Evolutionary conservation across 2,329 filamentous ascomycete species (phyloP).

Genomic region (Tolypocladium tundrense): DNA sequence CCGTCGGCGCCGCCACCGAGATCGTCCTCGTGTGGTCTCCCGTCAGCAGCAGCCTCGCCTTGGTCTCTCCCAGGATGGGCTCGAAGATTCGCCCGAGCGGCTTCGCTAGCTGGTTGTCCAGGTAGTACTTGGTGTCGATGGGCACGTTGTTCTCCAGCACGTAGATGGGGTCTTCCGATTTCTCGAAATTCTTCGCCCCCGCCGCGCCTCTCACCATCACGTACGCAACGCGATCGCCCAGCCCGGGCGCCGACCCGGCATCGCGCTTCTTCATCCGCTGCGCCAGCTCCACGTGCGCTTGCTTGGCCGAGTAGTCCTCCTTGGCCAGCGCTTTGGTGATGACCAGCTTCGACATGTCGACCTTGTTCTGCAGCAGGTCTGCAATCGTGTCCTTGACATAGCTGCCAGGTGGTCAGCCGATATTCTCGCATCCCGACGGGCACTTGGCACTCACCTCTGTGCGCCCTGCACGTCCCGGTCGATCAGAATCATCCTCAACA

Average conservation of each 20-base stretch:
- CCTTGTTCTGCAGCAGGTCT: constrained; percentile 89
- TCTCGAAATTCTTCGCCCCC: constrained; percentile 91
- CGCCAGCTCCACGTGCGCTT: constrained; percentile 91
- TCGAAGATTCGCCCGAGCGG: constrained; percentile 93
- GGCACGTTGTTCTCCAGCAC: constrained; percentile 96
- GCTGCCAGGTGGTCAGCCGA: constrained; percentile 31
- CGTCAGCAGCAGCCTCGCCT: constrained; percentile 73
- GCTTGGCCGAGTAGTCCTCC: constrained; percentile 78
- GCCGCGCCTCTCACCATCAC: constrained; percentile 91
- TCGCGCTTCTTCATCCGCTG: constrained; percentile 97
- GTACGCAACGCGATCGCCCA: constrained; percentile 95
- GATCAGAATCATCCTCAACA: constrained; percentile 89
- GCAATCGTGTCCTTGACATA: constrained; percentile 96
- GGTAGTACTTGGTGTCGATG: constrained; percentile 96
- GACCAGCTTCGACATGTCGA: constrained; percentile 98
- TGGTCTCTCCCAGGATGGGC: constrained; percentile 89
- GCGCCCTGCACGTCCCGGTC: constrained; percentile 84
- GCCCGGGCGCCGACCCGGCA: constrained; percentile 79
- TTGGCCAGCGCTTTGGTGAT: constrained; percentile 97
- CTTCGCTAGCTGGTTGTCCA: constrained; percentile 96
- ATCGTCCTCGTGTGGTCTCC: constrained; percentile 95
- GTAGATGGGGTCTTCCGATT: constrained; percentile 92
- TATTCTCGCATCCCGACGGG: background rate
- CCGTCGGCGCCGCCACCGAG: constrained; percentile 78
- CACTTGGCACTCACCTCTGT: constrained; percentile 17